A percentile compares a stretch with the other conserved stretches of the same genome.
Evolutionary conservation across 2,329 filamentous ascomycete species (phyloP).

Genomic region (Diplodia intermedia): DNA sequence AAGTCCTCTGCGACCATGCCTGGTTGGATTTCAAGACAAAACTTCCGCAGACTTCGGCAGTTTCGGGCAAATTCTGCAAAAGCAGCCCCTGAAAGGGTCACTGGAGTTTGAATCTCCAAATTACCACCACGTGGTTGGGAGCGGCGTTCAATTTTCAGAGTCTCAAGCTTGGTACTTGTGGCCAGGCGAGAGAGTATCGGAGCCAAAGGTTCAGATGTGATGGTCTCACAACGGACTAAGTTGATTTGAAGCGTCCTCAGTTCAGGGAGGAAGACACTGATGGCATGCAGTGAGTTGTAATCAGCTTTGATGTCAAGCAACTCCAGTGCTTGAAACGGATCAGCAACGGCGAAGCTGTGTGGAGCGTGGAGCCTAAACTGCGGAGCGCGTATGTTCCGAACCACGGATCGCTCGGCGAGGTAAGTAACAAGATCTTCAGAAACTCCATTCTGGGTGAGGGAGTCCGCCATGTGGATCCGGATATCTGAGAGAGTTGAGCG

Average conservation of each 20-base stretch:
- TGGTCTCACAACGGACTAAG: not conserved
- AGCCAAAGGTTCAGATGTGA: constrained; percentile 4
- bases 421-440: constrained; percentile 11
- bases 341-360: not conserved
- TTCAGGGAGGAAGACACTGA: constrained; percentile 10
- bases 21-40: constrained; percentile 8
- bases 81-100: constrained; percentile 8
- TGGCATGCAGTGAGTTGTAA: constrained; percentile 3
- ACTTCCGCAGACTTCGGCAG: not conserved
- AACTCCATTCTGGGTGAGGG: not conserved
- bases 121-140: not conserved
- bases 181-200: constrained; percentile 4
- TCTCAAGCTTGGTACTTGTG: not conserved
- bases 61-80: constrained; percentile 7
- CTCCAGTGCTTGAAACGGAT: constrained; percentile 1
- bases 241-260: constrained; percentile 6
- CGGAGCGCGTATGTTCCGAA: not conserved
- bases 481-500: constrained; percentile 7
- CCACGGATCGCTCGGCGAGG: constrained; percentile 2
- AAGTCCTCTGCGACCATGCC: constrained; percentile 16
- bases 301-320: constrained; percentile 17
- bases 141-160: not conserved
- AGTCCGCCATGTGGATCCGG: constrained; percentile 13
- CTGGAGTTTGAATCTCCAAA: not conserved
- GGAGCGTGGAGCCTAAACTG: not conserved